Evolutionary conservation across 768 basidiomycete genomes (phyloP).

Genomic region (Naganishia kalamii): DNA sequence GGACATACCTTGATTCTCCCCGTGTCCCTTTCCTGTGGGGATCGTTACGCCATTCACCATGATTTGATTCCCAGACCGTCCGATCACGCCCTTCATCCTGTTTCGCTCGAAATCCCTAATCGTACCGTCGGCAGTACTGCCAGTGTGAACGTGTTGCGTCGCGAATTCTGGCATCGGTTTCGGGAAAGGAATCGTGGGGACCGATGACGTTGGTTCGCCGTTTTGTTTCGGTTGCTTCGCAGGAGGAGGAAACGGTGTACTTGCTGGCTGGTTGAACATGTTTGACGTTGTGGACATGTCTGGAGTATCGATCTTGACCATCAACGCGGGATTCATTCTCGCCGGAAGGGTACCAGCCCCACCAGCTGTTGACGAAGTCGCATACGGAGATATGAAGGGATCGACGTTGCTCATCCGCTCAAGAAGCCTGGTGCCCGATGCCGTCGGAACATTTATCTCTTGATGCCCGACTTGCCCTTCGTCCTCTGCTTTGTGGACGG

Average conservation of each 20-base stretch:
- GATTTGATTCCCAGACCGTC: background rate
- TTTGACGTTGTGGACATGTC: background rate
- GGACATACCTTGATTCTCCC: slow-evolving; percentile 1
- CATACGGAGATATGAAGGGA: no score
- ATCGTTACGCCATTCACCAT: slow-evolving; percentile 10
- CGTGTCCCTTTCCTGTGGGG: background rate
- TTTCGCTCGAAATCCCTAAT: background rate
- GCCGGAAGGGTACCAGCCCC: background rate
- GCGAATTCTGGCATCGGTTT: no score
- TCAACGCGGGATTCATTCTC: slow-evolving; percentile 7
- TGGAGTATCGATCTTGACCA: background rate
- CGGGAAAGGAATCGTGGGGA: no score
- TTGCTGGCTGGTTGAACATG: background rate
- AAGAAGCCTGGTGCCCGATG: background rate
- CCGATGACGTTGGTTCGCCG: no score
- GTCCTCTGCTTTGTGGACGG: background rate
- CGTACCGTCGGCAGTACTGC: background rate
- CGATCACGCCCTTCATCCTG: background rate
- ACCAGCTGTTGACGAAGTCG: background rate
- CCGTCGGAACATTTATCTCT: background rate
- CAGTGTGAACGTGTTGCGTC: no score
- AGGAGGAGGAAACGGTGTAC: background rate
- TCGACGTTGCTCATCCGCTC: background rate
- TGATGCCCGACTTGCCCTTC: slow-evolving; percentile 1
- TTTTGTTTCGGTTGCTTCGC: background rate